Percentiles rank a stretch among this genome's conserved stretches.
phyloP scores from a whole-genome alignment of 2,329 filamentous ascomycete genomes.

The Amesomyces nigricolor region DNA sequence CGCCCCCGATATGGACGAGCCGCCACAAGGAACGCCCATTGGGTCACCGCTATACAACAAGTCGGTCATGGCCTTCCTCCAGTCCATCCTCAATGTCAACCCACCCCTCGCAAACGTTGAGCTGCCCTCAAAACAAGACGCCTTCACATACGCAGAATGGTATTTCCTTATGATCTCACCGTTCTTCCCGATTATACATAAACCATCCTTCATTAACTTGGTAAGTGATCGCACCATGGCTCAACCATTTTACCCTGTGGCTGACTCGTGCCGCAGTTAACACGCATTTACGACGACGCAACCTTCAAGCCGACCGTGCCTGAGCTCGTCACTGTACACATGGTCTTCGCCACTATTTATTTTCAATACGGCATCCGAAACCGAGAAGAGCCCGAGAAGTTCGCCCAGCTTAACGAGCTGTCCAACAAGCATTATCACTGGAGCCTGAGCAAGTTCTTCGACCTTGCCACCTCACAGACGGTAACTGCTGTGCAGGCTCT shows the following conservation, averaged over 20 bases:
- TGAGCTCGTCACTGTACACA: slow-evolving; percentile 67
- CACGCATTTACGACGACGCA: slow-evolving; percentile 64
- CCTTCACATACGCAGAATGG: slow-evolving; percentile 65
- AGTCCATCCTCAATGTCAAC: slow-evolving; percentile 57
- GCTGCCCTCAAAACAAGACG: slow-evolving; percentile 59
- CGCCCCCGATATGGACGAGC: slow-evolving; percentile 61
- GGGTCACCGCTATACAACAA: slow-evolving; percentile 57
- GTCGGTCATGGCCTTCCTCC: slow-evolving; percentile 65
- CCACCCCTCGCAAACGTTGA: slow-evolving; percentile 49
- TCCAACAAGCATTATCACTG: slow-evolving; percentile 78
- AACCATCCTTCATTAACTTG: slow-evolving; percentile 63
- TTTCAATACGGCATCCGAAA: slow-evolving; percentile 74
- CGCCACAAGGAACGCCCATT: slow-evolving; percentile 36
- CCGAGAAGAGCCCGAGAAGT: slow-evolving; percentile 47
- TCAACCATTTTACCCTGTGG: neutral
- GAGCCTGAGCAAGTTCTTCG: slow-evolving; percentile 61
- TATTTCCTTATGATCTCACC: slow-evolving; percentile 68
- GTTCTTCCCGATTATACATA: slow-evolving; percentile 72
- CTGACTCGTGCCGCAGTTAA: slow-evolving; percentile 40
- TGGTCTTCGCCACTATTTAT: slow-evolving; percentile 72
- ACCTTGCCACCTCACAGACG: slow-evolving; percentile 56
- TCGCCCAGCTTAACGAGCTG: slow-evolving; percentile 52
- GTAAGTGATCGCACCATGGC: slow-evolving; percentile 39
- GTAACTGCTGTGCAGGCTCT: slow-evolving; percentile 68
- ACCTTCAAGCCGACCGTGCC: slow-evolving; percentile 56